phyloP scores from a whole-genome alignment of 345 rosid genomes.

The Crucihimalaya himalaica region DNA sequence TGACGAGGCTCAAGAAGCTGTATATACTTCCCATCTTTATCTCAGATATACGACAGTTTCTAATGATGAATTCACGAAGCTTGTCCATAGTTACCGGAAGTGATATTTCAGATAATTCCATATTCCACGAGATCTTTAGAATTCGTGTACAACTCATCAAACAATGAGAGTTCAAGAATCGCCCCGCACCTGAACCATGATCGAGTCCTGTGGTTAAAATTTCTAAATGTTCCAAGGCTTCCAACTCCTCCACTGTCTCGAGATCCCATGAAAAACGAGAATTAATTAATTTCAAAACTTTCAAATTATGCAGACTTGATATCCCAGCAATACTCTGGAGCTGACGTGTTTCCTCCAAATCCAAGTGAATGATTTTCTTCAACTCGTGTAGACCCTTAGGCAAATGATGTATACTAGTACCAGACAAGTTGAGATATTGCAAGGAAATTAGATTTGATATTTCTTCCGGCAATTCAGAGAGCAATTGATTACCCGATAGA shows the following conservation, averaged over 20 bases:
- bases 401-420: not conserved
- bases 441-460: conserved; percentile 22
- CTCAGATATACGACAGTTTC: fast-evolving
- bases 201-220: fast-evolving
- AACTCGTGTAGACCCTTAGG: not conserved
- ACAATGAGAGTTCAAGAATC: not conserved
- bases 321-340: not conserved
- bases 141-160: not conserved
- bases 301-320: not conserved
- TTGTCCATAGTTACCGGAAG: not conserved
- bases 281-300: fast-evolving
- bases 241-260: not conserved
- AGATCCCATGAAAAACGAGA: not conserved
- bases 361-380: not conserved
- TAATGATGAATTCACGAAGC: fast-evolving
- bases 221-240: not conserved
- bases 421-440: conserved; percentile 21
- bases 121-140: not conserved
- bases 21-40: conserved; percentile 2
- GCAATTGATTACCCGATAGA: not conserved
- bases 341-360: fast-evolving
- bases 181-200: fast-evolving
- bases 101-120: not conserved
- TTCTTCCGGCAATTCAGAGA: not conserved
- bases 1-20: not conserved